Evolutionary conservation across 176 grass and related monocot genomes (phyloP).

Genomic region (Eremochloa ophiuroides): DNA sequence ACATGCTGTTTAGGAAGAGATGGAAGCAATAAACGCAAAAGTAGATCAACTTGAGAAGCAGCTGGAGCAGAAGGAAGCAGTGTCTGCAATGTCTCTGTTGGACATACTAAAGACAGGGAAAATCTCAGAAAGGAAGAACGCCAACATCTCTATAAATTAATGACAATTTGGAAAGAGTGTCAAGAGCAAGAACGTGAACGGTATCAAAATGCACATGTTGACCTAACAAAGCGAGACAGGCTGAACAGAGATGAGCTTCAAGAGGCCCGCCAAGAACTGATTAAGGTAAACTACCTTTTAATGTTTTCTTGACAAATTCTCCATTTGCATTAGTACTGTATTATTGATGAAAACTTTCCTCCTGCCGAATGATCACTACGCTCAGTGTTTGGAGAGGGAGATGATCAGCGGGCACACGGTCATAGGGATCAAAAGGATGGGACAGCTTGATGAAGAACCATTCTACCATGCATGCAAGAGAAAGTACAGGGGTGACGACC

Average conservation of each 20-base stretch:
- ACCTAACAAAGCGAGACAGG: background rate
- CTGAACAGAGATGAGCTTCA: background rate
- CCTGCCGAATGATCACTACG: background rate
- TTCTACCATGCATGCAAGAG: conserved; percentile 23
- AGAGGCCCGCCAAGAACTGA: conserved; percentile 22
- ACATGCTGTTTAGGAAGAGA: conserved; percentile 20
- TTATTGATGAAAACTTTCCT: background rate
- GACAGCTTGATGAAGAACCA: conserved; percentile 28
- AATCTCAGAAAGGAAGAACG: background rate
- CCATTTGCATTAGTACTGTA: background rate
- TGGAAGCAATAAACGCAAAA: conserved; percentile 5
- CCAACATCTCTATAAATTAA: background rate
- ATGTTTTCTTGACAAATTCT: background rate
- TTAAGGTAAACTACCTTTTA: background rate
- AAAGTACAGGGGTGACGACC: conserved; percentile 28
- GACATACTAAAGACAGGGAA: conserved; percentile 25
- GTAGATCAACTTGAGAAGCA: conserved; percentile 21
- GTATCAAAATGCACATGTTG: background rate
- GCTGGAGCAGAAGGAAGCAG: conserved; percentile 3
- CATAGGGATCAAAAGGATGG: conserved; percentile 42
- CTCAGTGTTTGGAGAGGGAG: conserved; percentile 13
- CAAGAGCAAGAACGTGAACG: background rate
- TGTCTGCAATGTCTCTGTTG: background rate
- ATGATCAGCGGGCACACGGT: background rate
- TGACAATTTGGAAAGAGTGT: background rate